Conservation (phyloP, 371 early-diverging fungal species). For the Apophysomyces trapeziformis region DNA sequence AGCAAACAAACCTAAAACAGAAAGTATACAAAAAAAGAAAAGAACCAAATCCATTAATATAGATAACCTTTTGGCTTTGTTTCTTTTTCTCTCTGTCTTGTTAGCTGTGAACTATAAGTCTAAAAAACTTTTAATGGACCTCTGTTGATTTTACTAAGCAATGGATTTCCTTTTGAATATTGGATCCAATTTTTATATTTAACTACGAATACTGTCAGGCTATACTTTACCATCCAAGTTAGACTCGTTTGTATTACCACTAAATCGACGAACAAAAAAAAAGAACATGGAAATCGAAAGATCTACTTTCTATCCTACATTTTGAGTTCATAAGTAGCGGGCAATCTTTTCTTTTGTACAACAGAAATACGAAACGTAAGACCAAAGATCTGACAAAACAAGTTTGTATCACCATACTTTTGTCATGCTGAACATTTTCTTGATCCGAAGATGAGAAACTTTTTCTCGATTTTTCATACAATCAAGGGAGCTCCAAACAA, state of each 20-base stretch:
- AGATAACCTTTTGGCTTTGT: neutral
- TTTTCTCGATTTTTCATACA: neutral
- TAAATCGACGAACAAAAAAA: neutral
- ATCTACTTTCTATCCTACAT: slow-evolving; percentile 1
- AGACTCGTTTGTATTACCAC: slow-evolving; percentile 2
- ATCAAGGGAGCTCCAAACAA: slow-evolving; percentile 1
- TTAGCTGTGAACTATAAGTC: too few species aligned
- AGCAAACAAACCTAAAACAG: neutral
- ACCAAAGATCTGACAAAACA: neutral
- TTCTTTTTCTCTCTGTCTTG: too few species aligned
- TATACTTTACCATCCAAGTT: neutral
- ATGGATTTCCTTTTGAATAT: too few species aligned
- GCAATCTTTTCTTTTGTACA: neutral
- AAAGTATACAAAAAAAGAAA: neutral
- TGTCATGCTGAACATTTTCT: neutral
- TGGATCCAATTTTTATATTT: too few species aligned
- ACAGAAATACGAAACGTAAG: slow-evolving; percentile 3
- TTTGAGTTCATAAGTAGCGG: neutral
- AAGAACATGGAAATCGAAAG: neutral
- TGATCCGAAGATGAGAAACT: neutral
- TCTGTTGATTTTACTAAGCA: too few species aligned
- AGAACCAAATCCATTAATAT: neutral
- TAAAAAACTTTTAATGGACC: too few species aligned
- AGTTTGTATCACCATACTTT: neutral
- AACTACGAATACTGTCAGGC: too few species aligned